phyloP scores from a whole-genome alignment of 164 flowering plant species.

The Sextonia rubra region DNA sequence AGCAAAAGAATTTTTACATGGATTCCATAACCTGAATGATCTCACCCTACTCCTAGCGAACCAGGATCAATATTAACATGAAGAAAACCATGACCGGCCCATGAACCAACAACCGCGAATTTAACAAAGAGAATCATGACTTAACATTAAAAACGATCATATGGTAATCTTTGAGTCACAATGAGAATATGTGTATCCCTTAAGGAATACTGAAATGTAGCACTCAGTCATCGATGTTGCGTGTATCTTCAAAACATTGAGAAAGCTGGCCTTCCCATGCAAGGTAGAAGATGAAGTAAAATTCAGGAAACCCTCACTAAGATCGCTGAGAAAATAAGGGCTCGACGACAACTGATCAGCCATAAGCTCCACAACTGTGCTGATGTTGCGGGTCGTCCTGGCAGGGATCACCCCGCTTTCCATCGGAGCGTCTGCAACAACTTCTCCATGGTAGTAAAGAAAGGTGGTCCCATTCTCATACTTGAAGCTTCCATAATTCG shows the following conservation, averaged over 20 bases:
- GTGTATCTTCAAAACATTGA: slow-evolving; percentile 26
- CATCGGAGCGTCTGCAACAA: slow-evolving; percentile 33
- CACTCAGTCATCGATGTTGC: slow-evolving; percentile 26
- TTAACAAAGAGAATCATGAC: background rate
- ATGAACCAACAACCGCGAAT: too few species aligned
- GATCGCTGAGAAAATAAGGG: slow-evolving; percentile 20
- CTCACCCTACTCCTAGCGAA: too few species aligned
- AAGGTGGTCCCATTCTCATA: slow-evolving; percentile 21
- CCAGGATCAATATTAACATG: too few species aligned
- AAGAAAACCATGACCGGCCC: too few species aligned
- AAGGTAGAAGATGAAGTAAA: slow-evolving; percentile 28
- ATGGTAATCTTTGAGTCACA: slow-evolving; percentile 25
- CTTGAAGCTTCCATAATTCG: slow-evolving; percentile 39
- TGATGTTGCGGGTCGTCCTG: slow-evolving; percentile 22
- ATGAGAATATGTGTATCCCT: slow-evolving; percentile 8
- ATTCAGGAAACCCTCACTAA: slow-evolving; percentile 23
- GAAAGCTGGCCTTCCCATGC: slow-evolving; percentile 28
- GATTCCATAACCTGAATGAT: too few species aligned
- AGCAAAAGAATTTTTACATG: too few species aligned
- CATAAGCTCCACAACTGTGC: slow-evolving; percentile 19
- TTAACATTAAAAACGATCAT: background rate
- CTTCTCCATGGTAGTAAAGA: slow-evolving; percentile 23
- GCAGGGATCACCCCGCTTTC: slow-evolving; percentile 22
- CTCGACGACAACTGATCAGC: slow-evolving; percentile 19
- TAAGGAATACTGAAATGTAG: slow-evolving; percentile 23